Evolutionary conservation across 306 rosid genomes (phyloP), one percentile per base, ranked within the genome.

Genomic region (Betula pendula): DNA sequence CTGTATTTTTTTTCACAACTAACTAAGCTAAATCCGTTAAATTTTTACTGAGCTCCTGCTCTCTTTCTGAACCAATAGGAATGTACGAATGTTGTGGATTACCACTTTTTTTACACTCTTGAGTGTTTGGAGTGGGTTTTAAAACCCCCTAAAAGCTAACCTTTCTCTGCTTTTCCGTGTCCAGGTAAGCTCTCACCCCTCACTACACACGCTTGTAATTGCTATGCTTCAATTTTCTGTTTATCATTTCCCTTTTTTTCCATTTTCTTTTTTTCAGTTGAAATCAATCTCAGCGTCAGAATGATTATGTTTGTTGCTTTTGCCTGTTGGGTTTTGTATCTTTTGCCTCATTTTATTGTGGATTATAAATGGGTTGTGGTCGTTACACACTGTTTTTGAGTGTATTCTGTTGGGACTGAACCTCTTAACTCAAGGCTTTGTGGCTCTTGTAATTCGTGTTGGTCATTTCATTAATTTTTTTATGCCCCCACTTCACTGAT

Each of bases 1-100:
- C n/a, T n/a, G n/a, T n/a, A n/a, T n/a, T n/a, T n/a, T n/a, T n/a
- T n/a, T n/a, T n/a, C n/a, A 0, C 0, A 29, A 2, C 33, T n/a
- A 29, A 1, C 33, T 0, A 29, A 29, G 33, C 33, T 0, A 29
- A 29, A 2, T 29, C 2, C 33, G 1, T 29, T 29, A 29, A 29
- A 29, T 29, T 29, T 29, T 43, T 59, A 70, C 31, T 0, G 24
- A 35, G n/a, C 77, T 71, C 77, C 77, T 72, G 81, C 77, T 72
- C 70, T 7, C 24, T n/a, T 0, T 0, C 52, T 68, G 19, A 24
- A 44, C 70, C 71, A 78, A 78, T 78, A 9, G 40, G 53, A 24
- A 15, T n/a, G 38, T 8, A 1, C 6, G 8, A 3, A 3, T 29
- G 35, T 6, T 62, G 29, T 3, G 43, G 15, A 42, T 14, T 29